phyloP scores from a whole-genome alignment of 2,329 filamentous ascomycete genomes.

The Calonectria hawksworthii region DNA sequence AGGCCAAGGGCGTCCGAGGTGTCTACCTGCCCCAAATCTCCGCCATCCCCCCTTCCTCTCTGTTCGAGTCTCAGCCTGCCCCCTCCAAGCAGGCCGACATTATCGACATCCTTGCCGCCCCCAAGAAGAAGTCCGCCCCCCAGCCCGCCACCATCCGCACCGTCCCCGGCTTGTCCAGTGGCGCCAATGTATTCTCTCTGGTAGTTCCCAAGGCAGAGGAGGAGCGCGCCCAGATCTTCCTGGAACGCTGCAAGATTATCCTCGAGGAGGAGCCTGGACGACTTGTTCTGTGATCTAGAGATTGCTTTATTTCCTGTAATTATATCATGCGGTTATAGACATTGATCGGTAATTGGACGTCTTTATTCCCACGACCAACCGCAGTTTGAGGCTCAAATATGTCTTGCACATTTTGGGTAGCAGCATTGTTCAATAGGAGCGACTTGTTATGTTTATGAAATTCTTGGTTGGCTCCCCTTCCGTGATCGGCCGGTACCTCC shows the following conservation, averaged over 20 bases:
- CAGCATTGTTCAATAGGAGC: not conserved
- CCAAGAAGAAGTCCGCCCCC: conserved; percentile 46
- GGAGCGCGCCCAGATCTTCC: conserved; percentile 83
- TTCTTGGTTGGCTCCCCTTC: not conserved
- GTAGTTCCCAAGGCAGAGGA: conserved; percentile 85
- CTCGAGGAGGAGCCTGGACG: conserved; percentile 85
- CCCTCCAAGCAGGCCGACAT: conserved; percentile 72
- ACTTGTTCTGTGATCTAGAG: conserved; percentile 70
- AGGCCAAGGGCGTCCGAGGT: conserved; percentile 69
- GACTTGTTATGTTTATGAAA: not conserved
- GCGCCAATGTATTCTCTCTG: conserved; percentile 85
- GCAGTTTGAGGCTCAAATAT: not conserved
- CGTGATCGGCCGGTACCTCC: not conserved
- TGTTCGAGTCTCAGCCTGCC: conserved; percentile 50
- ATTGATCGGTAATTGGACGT: conserved; percentile 34
- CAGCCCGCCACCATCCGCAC: conserved; percentile 48
- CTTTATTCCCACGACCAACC: conserved; percentile 12
- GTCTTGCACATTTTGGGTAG: not conserved
- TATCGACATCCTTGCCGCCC: conserved; percentile 80
- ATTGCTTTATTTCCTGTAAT: conserved; percentile 47
- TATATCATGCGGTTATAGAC: conserved; percentile 47
- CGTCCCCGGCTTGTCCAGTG: conserved; percentile 63
- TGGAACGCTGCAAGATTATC: conserved; percentile 87
- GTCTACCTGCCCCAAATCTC: conserved; percentile 80
- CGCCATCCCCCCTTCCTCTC: conserved; percentile 63